phyloP scores from a whole-genome alignment of 169 alveolate species.

The Eimeria necatrix region DNA sequence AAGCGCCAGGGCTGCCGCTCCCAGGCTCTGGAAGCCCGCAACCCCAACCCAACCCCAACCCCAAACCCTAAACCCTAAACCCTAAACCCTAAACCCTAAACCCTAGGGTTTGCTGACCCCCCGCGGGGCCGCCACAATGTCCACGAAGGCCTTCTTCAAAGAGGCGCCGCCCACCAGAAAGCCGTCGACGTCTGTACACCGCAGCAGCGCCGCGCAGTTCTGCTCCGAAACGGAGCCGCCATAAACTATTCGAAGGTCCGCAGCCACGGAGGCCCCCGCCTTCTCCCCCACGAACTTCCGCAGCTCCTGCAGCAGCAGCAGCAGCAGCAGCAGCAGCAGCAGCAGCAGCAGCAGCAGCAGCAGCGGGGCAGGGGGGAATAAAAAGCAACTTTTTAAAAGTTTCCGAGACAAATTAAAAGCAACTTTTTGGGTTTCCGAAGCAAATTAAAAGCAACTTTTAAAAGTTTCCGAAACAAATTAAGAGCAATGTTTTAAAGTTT shows the following conservation, averaged over 20 bases:
- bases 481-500: too few species aligned
- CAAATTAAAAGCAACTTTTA: too few species aligned
- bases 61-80: too few species aligned
- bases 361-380: background rate
- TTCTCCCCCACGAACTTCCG: slow-evolving; percentile 90
- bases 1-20: too few species aligned
- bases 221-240: slow-evolving; percentile 99
- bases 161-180: slow-evolving; percentile 99
- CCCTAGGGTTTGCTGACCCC: background rate
- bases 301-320: slow-evolving; percentile 86
- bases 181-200: slow-evolving; percentile 97
- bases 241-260: slow-evolving; percentile 96
- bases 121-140: slow-evolving; percentile 93
- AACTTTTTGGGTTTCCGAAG: too few species aligned
- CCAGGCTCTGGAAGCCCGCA: too few species aligned
- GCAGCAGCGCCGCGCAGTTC: slow-evolving; percentile 96
- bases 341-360: slow-evolving; percentile 3
- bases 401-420: too few species aligned
- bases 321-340: slow-evolving; percentile 26
- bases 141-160: slow-evolving; percentile 96
- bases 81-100: background rate
- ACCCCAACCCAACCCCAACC: too few species aligned
- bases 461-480: too few species aligned
- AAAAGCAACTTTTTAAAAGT: background rate
- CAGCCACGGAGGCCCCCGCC: slow-evolving; percentile 92